Evolutionary conservation across 2,329 filamentous ascomycete species (phyloP).

Genomic region (Colletotrichum sojae): DNA sequence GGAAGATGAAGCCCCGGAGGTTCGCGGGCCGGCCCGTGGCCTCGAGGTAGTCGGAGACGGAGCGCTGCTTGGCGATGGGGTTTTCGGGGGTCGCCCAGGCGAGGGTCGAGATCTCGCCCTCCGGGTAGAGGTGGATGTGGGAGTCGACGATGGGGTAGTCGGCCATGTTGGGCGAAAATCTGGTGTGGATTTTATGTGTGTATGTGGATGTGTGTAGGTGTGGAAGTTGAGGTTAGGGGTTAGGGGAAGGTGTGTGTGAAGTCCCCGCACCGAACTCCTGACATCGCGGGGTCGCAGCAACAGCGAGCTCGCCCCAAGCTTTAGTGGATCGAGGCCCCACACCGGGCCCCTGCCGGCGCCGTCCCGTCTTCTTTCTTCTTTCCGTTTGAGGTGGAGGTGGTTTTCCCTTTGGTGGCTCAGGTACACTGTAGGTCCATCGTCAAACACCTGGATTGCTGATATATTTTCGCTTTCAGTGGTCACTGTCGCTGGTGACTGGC

Average conservation of each 20-base stretch:
- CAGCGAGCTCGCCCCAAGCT: conserved; percentile 10
- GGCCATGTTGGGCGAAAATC: conserved; percentile 44
- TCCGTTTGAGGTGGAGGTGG: too few relatives aligned
- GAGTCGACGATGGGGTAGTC: conserved; percentile 83
- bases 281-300: conserved; percentile 34
- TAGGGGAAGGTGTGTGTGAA: conserved; percentile 17
- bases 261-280: conserved; percentile 34
- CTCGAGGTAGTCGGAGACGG: conserved; percentile 73
- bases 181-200: background rate
- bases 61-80: conserved; percentile 75
- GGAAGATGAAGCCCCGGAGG: conserved; percentile 81
- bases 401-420: too few relatives aligned
- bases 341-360: background rate
- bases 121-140: conserved; percentile 90
- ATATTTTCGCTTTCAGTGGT: background rate
- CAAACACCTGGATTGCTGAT: too few relatives aligned
- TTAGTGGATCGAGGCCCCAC: conserved; percentile 1
- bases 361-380: background rate
- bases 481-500: background rate
- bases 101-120: conserved; percentile 75
- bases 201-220: background rate
- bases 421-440: too few relatives aligned
- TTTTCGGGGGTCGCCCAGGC: conserved; percentile 76
- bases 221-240: conserved; percentile 1
- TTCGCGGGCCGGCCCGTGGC: conserved; percentile 56